Base-by-base conservation (phyloP, 768 basidiomycete genomes). In the Tubosaeta sp. region DNA sequence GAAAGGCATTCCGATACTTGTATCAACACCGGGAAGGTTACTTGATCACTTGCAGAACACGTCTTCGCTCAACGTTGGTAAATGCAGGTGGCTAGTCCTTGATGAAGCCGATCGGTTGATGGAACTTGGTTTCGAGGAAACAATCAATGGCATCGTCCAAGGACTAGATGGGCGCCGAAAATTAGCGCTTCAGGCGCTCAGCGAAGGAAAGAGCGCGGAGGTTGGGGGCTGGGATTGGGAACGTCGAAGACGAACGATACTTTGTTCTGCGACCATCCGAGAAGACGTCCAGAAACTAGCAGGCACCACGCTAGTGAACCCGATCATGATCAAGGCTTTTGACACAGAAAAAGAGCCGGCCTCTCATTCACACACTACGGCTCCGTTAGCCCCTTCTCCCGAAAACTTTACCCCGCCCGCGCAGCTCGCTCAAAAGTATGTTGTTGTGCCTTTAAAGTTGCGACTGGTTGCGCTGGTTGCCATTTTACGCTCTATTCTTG, bases 101-200 rank as follows among this genome's bases (percentile, higher is more conserved):
- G 96, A 99, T 64, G 96, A 99, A 73, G 94, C 95, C 6, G 96
- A 99, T 70, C 78, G 94, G 36, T 73, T 99, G 45, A 98, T 98
- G 94, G 94, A 98, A 56, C 82, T 98, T 38, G 96, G 96, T 0
- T 99, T 99, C 56, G 94, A 96, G 67, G 94, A 98, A 63, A 91
- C 93, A 0, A 88, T 99, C 60, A 82, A 80, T 49, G 93, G 91
- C 1, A 96, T 98, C 56, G 72, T 98, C 31, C 81, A 86, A 61
- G 86, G 87, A 10, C 68, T 99, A 19, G 93, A 97, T 52, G 93
- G 92, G 0, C 79, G 92, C 46, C 70, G 81, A 45, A 84, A 82
- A 56, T 74, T 94, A 7, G 92, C 90, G 5, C 49, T 66, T 41
- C 79, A 83, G 58, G 90, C 86, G 1, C 73, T 82, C 45, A 70